Evolutionary conservation across 2,329 filamentous ascomycete genomes (phyloP).

Genomic region (Colletotrichum melonis): DNA sequence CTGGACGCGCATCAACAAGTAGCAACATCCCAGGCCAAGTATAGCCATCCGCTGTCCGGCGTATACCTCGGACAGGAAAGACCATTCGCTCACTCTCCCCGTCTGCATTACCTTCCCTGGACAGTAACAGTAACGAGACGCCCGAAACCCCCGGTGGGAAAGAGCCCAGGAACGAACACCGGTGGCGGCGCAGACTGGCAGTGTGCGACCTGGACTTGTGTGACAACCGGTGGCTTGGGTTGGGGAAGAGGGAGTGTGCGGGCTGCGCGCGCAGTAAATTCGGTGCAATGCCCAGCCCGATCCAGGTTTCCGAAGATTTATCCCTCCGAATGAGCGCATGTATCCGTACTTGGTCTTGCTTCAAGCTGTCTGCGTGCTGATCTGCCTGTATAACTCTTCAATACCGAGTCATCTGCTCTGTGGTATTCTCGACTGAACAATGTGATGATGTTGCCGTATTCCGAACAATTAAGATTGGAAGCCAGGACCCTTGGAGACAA

Average conservation of each 20-base stretch:
- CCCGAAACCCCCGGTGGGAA: not conserved
- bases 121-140: not conserved
- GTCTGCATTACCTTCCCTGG: not conserved
- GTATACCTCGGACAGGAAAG: not conserved
- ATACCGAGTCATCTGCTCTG: no score
- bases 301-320: not conserved
- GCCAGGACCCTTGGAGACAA: not conserved
- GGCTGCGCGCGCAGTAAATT: not conserved
- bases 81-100: not conserved
- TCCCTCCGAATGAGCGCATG: not conserved
- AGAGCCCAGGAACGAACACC: not conserved
- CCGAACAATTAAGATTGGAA: not conserved
- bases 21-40: not conserved
- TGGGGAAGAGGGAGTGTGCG: not conserved
- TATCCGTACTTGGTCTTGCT: not conserved
- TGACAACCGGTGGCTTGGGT: conserved; percentile 4
- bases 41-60: not conserved
- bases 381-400: not conserved
- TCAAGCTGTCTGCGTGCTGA: not conserved
- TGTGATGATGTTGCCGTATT: not conserved
- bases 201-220: not conserved
- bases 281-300: not conserved
- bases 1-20: not conserved
- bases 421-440: not conserved
- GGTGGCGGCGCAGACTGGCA: not conserved